These are phyloP conservation scores for Asclepias syriaca DNA, from an alignment of 257 asterid species.

Conservation along the genomic window DNA sequence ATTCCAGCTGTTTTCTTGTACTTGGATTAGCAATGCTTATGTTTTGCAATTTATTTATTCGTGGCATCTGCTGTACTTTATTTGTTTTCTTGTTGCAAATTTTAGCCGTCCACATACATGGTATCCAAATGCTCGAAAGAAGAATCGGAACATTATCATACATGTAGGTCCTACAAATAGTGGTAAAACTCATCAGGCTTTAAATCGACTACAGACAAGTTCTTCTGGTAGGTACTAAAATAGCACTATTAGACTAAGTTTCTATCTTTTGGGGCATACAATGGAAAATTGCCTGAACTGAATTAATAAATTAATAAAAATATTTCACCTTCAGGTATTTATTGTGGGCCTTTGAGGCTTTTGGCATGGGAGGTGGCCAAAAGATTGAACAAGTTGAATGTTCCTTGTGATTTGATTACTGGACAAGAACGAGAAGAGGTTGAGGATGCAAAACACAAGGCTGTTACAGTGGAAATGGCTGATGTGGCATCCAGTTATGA, in stretches of 20 bases:
- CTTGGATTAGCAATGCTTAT: conserved; percentile 5
- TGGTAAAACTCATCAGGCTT: conserved; percentile 87
- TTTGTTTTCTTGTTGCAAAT: conserved; percentile 9
- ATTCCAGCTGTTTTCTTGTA: conserved; percentile 5
- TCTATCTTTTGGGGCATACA: conserved; percentile 11
- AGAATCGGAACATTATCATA: conserved; percentile 56
- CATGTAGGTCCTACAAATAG: conserved; percentile 99
- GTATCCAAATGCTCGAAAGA: conserved; percentile 85
- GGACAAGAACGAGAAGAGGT: conserved; percentile 94
- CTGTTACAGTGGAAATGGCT: conserved; percentile 95
- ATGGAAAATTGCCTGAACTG: conserved; percentile 1
- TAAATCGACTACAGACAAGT: conserved; percentile 70
- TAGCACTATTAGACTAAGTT: neutral
- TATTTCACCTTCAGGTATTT: conserved; percentile 49
- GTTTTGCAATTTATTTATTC: conserved; percentile 2
- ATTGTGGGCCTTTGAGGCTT: conserved; percentile 95
- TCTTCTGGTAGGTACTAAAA: conserved; percentile 52
- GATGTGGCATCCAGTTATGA: conserved; percentile 59
- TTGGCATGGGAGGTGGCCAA: conserved; percentile 98
- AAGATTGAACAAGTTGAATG: conserved; percentile 76
- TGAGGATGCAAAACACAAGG: conserved; percentile 80
- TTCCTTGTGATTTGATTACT: conserved; percentile 89
- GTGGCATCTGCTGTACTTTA: neutral
- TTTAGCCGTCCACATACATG: conserved; percentile 81
- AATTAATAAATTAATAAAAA: conserved; percentile 9